A percentile compares a stretch with the other conserved stretches of the same genome.
phyloP scores from a whole-genome alignment of 768 basidiomycete species.

The Stropharia rugosoannulata region DNA sequence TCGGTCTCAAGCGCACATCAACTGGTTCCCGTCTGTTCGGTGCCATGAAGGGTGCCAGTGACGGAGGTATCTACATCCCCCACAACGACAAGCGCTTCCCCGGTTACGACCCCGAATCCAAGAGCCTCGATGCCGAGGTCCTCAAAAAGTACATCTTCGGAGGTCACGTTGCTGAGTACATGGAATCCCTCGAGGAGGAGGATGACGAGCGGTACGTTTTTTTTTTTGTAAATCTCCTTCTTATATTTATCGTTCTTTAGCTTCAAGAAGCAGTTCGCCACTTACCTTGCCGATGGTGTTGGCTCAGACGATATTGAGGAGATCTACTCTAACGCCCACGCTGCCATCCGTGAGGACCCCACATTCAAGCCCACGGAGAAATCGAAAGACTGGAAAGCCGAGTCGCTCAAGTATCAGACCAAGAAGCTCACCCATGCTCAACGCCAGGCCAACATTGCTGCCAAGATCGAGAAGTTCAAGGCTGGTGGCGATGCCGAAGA shows the following conservation, averaged over 20 bases:
- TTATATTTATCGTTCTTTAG: slow-evolving; percentile 31
- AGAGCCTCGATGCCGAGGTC: slow-evolving; percentile 90
- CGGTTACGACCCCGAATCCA: slow-evolving; percentile 90
- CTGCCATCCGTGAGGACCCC: slow-evolving; percentile 95
- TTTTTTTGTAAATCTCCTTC: background rate
- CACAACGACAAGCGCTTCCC: slow-evolving; percentile 99
- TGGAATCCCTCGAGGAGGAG: slow-evolving; percentile 99
- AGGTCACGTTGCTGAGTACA: slow-evolving; percentile 98
- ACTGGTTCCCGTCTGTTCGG: slow-evolving; percentile 98
- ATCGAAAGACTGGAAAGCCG: slow-evolving; percentile 88
- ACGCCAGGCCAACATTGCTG: slow-evolving; percentile 78
- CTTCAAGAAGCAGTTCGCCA: slow-evolving; percentile 97
- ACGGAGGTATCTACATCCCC: slow-evolving; percentile 97
- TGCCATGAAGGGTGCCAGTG: slow-evolving; percentile 97
- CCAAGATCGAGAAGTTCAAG: slow-evolving; percentile 91
- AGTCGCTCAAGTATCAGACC: slow-evolving; percentile 69
- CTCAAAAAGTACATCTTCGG: slow-evolving; percentile 98
- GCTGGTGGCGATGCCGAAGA: slow-evolving; percentile 56
- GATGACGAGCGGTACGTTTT: slow-evolving; percentile 85
- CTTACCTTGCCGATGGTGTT: slow-evolving; percentile 93
- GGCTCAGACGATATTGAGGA: slow-evolving; percentile 98
- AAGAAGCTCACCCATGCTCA: slow-evolving; percentile 71
- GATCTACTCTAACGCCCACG: slow-evolving; percentile 89
- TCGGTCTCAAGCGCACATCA: slow-evolving; percentile 96
- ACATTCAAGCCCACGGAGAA: slow-evolving; percentile 88